Percentiles rank a stretch among this genome's conserved stretches.
These are phyloP conservation scores for Phytophthora megakarya DNA, from an alignment of 352 stramenopile genomes.

Conservation along the genomic window DNA sequence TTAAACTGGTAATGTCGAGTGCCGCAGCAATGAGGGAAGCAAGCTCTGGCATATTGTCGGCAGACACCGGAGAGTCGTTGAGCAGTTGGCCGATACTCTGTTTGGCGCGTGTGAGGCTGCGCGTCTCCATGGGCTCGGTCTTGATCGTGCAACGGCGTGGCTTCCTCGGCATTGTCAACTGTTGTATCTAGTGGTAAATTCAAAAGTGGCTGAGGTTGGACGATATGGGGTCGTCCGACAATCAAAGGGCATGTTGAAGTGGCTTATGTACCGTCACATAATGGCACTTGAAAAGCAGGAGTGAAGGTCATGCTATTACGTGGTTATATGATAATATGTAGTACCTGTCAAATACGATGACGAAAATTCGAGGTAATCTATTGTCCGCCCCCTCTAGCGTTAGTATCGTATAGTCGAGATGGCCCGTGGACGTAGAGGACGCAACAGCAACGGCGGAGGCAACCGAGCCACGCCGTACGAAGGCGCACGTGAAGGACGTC, in stretches of 20 bases:
- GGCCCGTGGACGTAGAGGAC: constrained; percentile 46
- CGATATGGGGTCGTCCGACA: constrained; percentile 4
- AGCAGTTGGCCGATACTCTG: neutral
- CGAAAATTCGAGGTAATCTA: constrained; percentile 19
- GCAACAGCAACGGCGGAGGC: constrained; percentile 22
- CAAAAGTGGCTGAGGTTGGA: constrained; percentile 1
- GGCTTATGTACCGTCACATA: neutral
- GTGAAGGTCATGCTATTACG: constrained; percentile 18
- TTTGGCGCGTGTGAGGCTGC: constrained; percentile 2
- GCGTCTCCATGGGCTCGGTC: constrained; percentile 5
- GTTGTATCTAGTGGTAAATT: constrained; percentile 8
- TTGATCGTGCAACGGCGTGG: neutral
- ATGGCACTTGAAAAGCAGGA: constrained; percentile 1
- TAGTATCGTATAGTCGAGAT: constrained; percentile 26
- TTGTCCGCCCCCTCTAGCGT: neutral
- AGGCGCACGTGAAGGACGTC: constrained; percentile 34
- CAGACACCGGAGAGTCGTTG: neutral
- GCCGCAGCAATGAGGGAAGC: constrained; percentile 10
- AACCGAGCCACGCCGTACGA: constrained; percentile 54
- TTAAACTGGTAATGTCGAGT: neutral
- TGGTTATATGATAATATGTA: neutral
- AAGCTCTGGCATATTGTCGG: constrained; percentile 7
- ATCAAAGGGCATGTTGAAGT: constrained; percentile 7
- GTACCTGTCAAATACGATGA: constrained; percentile 1
- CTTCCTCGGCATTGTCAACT: constrained; percentile 24